Evolutionary conservation across 305 asterid species (phyloP).

Genomic region (Ajuga reptans): DNA sequence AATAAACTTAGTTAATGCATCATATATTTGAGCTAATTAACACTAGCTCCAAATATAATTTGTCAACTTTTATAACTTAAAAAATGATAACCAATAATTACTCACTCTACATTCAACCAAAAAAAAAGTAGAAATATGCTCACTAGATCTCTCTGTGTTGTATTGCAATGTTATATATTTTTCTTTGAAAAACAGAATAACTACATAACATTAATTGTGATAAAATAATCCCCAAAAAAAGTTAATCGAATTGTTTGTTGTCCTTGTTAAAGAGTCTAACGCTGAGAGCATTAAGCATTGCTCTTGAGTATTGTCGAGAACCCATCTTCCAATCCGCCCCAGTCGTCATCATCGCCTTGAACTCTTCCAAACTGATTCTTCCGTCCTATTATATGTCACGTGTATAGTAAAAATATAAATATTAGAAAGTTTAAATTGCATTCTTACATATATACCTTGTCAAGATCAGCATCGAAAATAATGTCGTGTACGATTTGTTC

Average conservation of each 20-base stretch:
- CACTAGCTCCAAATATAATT: not conserved
- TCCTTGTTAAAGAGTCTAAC: conserved; percentile 47
- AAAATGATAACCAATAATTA: not conserved
- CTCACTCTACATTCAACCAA: conserved; percentile 3
- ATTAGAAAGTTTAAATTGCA: too few relatives aligned
- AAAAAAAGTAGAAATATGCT: not conserved
- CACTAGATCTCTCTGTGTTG: not conserved
- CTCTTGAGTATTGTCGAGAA: conserved; percentile 76
- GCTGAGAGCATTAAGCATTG: conserved; percentile 70
- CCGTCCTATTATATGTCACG: too few relatives aligned
- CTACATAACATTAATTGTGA: not conserved
- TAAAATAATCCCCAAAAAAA: not conserved
- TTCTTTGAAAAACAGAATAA: not conserved
- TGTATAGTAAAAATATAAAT: too few relatives aligned
- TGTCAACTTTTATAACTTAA: not conserved
- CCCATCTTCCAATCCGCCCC: conserved; percentile 92
- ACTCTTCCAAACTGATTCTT: conserved; percentile 62
- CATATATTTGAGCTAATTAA: not conserved
- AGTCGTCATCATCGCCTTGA: conserved; percentile 80
- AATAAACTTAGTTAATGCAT: too few relatives aligned
- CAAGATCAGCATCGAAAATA: conserved; percentile 69
- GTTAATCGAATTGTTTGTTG: conserved; percentile 17
- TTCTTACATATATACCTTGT: conserved; percentile 40
- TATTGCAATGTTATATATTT: conserved; percentile 1
- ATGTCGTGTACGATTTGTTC: conserved; percentile 64